Evolutionary conservation across 805 yeast species (phyloP), one percentile per base, ranked within the genome.

Genomic region (Kazachstania viticola): DNA sequence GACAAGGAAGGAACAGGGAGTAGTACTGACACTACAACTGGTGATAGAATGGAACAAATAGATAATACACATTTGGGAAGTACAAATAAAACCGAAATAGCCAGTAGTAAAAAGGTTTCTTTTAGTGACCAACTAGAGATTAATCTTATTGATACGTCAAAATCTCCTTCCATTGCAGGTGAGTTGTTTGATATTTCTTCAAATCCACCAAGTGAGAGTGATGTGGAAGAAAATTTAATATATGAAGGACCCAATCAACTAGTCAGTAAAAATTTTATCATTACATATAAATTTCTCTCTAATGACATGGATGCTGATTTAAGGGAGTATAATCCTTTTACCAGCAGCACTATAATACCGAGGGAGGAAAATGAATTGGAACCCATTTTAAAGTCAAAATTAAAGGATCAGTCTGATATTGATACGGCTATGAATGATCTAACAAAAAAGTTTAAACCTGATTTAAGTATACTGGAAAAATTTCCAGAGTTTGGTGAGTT

Each of bases 161-260:
- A 28, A 17, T 33, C 47, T 11, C 38, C 46, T 2, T 21, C 26
- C 3, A 26, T 25, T n/a, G 30, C 32, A 16, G 32, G 25, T 11
- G 14, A 11, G 9, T 19, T 11, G 7, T 7, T 19, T 13, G 28
- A 11, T 13, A 19, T 11, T 11, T 8, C 21, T 8, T 11, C 21
- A 19, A 11, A 19, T 19, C 21, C 11, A 11, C 26, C 3, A 8
- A 18, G 36, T 9, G 35, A 35, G 3, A 40, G 30, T 15, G 40
- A 40, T 14, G 33, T 26, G 2, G 44, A 38, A 19, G 43, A 39
- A 28, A 6, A 17, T 14, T 34, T 39, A 1, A 38, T 61, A 0
- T 73, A 64, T 43, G 77, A 75, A 50, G 94, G 94, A 0, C 94
- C 94, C 1, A 54, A 61, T 2, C 84, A 75, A 45, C 64, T 64